Base-by-base conservation (phyloP, 2,329 filamentous ascomycete genomes). In the Blastomyces parvus region DNA sequence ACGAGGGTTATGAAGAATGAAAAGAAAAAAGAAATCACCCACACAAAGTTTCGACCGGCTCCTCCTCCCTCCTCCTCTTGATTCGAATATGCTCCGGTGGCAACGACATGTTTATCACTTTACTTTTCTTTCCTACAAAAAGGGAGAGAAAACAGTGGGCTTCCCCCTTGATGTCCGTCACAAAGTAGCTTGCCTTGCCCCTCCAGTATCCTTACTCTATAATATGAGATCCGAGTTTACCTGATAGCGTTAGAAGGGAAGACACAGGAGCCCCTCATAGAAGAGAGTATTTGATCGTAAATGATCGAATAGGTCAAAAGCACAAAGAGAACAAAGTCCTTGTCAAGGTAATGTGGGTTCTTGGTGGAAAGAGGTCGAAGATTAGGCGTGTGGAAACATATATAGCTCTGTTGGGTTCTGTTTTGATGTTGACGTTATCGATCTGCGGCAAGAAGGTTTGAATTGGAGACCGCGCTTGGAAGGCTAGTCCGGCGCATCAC, bases 1-100 rank as follows among this genome's bases (percentile, higher is more conserved):
- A 65, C 46, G 65, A 56, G 63, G 46, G 59, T 3, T 7, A 59
- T 65, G 40, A 58, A 38, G 64, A 52, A 60, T 59, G 52, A 33
- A 58, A 58, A 64, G 59, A 59, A 52, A 50, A 33, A 58, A 58
- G 64, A 60, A 59, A 52, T 1, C 44, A 69, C 69, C 59, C 78
- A 82, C 79, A 80, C 59, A 84, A 74, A 27, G 79, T 78, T 65
- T 84, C 82, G n/a, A 83, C 79, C 3, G 83, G 81, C 58, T 82
- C 81, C 62, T 85, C 82, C 62, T 80, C 79, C 62, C 82, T 79
- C 67, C 83, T 81, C 63, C 83, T 78, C 73, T 85, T 85, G 70
- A 85, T 79, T 30, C 77, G 79, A 60, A 82, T 80, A 50, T 80
- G 76, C 62, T 82, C 79, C 50, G 80, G 80, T 55, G 79, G 78